These are phyloP conservation scores for Thraustochytrium sp. DNA, from an alignment of 352 stramenopile species.

Conservation along the genomic window DNA sequence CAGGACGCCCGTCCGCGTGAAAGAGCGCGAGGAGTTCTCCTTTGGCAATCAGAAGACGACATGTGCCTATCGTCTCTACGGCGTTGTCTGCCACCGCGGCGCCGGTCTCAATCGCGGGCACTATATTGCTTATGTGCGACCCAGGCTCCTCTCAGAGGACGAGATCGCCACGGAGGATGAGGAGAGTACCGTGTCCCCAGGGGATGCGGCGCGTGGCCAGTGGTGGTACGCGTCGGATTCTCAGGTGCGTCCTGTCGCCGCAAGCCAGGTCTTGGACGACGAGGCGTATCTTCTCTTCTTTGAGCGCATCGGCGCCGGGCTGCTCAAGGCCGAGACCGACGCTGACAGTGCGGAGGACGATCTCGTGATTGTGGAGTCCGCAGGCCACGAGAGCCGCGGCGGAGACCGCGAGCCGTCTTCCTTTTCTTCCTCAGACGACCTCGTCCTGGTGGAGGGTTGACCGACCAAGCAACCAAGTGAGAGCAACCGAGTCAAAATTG, in stretches of 20 bases:
- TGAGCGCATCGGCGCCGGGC: not conserved
- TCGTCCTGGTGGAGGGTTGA: too few species aligned
- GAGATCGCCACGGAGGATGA: not conserved
- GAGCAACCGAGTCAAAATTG: too few species aligned
- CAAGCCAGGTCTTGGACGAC: not conserved
- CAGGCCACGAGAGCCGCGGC: too few species aligned
- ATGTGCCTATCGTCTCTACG: not conserved
- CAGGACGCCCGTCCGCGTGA: not conserved
- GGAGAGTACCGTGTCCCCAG: too few species aligned
- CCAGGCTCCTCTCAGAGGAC: not conserved
- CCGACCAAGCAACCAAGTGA: too few species aligned
- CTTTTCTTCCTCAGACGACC: too few species aligned
- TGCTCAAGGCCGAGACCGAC: not conserved
- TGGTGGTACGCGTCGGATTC: conserved; percentile 12
- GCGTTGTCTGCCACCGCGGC: conserved; percentile 16
- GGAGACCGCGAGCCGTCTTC: too few species aligned
- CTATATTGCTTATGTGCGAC: conserved; percentile 9
- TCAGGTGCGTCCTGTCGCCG: not conserved
- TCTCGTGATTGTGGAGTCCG: too few species aligned
- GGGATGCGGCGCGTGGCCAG: not conserved
- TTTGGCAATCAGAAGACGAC: not conserved
- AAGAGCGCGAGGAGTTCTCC: not conserved
- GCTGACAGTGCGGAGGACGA: too few species aligned
- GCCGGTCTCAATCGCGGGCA: not conserved
- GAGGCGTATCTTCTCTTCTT: conserved; percentile 27